phyloP scores from a whole-genome alignment of 163 green algal species.

The Prototheca wickerhamii region DNA sequence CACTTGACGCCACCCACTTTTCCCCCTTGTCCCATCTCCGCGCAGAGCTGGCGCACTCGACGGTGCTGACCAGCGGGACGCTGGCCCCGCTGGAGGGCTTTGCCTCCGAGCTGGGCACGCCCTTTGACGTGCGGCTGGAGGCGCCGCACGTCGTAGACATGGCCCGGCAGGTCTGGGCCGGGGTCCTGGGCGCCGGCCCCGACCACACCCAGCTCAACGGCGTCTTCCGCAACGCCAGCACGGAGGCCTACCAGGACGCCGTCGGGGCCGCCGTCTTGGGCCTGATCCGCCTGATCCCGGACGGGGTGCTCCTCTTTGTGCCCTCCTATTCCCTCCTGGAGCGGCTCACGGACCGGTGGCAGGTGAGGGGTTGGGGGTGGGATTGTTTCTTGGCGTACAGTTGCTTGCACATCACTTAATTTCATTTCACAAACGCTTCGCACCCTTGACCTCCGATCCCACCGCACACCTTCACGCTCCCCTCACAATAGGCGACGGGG shows the following conservation, averaged over 20 bases:
- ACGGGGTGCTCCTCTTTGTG: constrained; percentile 93
- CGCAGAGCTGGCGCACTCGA: constrained; percentile 36
- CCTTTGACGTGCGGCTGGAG: constrained; percentile 73
- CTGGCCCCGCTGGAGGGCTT: constrained; percentile 74
- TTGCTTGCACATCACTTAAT: background rate
- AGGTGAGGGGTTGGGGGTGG: constrained; percentile 28
- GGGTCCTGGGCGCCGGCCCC: constrained; percentile 55
- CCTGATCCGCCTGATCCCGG: constrained; percentile 58
- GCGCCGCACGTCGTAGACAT: constrained; percentile 86
- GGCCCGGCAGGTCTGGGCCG: constrained; percentile 48
- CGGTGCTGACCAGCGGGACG: constrained; percentile 79
- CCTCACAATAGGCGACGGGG: constrained; percentile 25
- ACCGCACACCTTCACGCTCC: constrained; percentile 7
- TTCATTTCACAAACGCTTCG: too few relatives aligned
- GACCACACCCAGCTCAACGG: constrained; percentile 21
- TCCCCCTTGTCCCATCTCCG: background rate
- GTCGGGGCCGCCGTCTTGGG: constrained; percentile 62
- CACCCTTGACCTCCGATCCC: background rate
- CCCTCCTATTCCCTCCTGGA: constrained; percentile 80
- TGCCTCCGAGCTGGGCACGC: constrained; percentile 64
- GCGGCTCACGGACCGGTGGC: constrained; percentile 57
- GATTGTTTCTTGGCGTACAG: background rate
- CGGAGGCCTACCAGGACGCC: constrained; percentile 39
- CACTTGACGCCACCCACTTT: background rate
- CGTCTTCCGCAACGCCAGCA: background rate